A percentile compares a stretch with the other conserved stretches of the same genome.
These are phyloP conservation scores for Erysimum cheiri DNA, from an alignment of 441 rosid species.

Conservation along the genomic window DNA sequence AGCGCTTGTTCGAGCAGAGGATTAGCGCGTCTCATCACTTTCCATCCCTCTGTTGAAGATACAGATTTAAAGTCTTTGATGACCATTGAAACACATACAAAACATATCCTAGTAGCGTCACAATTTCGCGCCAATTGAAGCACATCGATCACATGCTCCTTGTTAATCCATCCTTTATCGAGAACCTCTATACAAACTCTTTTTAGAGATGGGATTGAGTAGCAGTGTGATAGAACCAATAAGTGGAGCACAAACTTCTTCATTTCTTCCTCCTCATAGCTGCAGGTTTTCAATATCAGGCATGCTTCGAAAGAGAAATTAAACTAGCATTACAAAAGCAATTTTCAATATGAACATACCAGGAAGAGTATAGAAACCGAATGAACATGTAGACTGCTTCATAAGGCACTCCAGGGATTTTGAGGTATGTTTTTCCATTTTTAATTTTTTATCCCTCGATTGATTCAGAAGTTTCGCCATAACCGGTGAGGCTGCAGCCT, in stretches of 20 bases:
- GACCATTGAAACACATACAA: slow-evolving; percentile 62
- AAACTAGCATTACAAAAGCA: slow-evolving; percentile 6
- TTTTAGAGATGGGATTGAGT: slow-evolving; percentile 71
- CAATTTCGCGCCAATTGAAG: slow-evolving; percentile 80
- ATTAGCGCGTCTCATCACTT: slow-evolving; percentile 65
- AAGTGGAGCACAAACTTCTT: slow-evolving; percentile 71
- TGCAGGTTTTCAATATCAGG: slow-evolving; percentile 47
- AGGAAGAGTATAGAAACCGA: slow-evolving; percentile 82
- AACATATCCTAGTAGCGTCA: slow-evolving; percentile 66
- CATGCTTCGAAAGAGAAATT: too few species aligned
- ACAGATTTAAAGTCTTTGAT: slow-evolving; percentile 75
- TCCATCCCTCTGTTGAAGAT: slow-evolving; percentile 86
- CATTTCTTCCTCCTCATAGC: slow-evolving; percentile 76
- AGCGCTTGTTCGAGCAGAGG: slow-evolving; percentile 85
- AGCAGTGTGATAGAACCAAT: slow-evolving; percentile 79
- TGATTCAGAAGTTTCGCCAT: slow-evolving; percentile 51
- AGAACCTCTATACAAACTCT: slow-evolving; percentile 60
- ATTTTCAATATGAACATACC: slow-evolving; percentile 56
- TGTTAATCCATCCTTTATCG: slow-evolving; percentile 62
- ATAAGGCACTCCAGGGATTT: slow-evolving; percentile 66
- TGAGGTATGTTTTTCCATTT: slow-evolving; percentile 56
- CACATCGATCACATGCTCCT: slow-evolving; percentile 80
- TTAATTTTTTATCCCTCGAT: slow-evolving; percentile 51
- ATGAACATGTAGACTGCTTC: slow-evolving; percentile 64
- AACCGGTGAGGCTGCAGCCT: slow-evolving; percentile 62